phyloP scores from a whole-genome alignment of 169 alveolate genomes.

The Eimeria brunetti region DNA sequence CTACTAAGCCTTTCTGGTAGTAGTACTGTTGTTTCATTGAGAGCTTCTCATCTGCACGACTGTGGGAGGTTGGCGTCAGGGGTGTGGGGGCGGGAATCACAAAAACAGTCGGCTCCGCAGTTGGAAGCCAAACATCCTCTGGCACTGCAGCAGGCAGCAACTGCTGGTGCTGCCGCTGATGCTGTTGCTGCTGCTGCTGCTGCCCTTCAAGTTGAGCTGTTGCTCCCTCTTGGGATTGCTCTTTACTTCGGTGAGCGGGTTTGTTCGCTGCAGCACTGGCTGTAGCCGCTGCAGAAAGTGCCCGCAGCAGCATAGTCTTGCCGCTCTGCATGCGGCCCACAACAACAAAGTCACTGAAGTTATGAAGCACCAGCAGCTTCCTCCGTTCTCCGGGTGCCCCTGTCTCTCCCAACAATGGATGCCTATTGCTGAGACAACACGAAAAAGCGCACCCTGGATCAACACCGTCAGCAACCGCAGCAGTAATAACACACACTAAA shows the following conservation, averaged over 20 bases:
- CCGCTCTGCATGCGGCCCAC: conserved; percentile 71
- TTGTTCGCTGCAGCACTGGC: neutral
- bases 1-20: neutral
- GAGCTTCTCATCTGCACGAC: neutral
- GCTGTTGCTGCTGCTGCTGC: conserved; percentile 40
- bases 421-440: conserved; percentile 43
- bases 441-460: neutral
- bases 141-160: conserved; percentile 63
- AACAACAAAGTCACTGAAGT: conserved; percentile 46
- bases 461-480: neutral
- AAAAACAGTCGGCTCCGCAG: conserved; percentile 39
- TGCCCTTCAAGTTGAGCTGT: neutral
- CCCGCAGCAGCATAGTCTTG: conserved; percentile 72
- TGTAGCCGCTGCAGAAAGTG: conserved; percentile 51
- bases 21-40: conserved; percentile 4
- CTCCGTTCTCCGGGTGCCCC: conserved; percentile 53
- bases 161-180: neutral
- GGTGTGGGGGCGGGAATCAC: conserved; percentile 31
- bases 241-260: neutral
- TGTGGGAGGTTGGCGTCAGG: neutral
- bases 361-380: conserved; percentile 59
- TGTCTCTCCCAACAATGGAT: conserved; percentile 42
- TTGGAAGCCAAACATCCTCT: conserved; percentile 64
- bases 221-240: neutral
- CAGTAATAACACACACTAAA: neutral